Conservation (phyloP, 768 basidiomycete species). For the Lanmaoa pseudosensibilis region DNA sequence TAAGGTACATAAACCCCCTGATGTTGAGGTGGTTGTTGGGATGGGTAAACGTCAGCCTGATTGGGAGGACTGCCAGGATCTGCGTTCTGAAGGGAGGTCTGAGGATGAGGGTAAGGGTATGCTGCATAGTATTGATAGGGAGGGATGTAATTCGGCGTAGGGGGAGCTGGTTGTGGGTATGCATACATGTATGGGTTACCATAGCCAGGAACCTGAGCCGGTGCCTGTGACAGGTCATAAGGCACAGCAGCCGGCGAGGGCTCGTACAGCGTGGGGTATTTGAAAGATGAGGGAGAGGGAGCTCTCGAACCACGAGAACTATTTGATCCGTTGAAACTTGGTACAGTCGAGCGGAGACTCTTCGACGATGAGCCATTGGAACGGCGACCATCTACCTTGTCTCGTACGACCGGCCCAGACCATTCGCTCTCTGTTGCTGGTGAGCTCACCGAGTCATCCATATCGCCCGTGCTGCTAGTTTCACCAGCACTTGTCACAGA, state of each 20-base stretch:
- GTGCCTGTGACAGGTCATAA: conserved; percentile 33
- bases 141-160: conserved; percentile 40
- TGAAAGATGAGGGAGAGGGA: conserved; percentile 70
- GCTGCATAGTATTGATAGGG: conserved; percentile 44
- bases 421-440: conserved; percentile 83
- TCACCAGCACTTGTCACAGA: conserved; percentile 59
- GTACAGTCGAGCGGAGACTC: conserved; percentile 55
- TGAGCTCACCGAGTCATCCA: conserved; percentile 68
- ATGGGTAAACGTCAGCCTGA: conserved; percentile 34
- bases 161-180: conserved; percentile 41
- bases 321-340: conserved; percentile 51
- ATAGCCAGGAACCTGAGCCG: conserved; percentile 32
- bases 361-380: conserved; percentile 61
- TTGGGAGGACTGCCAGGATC: conserved; percentile 31
- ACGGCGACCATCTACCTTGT: conserved; percentile 54
- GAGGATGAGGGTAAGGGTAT: conserved; percentile 54
- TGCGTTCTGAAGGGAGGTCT: conserved; percentile 40
- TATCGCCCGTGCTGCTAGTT: conserved; percentile 61
- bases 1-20: conserved; percentile 33
- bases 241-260: conserved; percentile 37
- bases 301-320: conserved; percentile 74
- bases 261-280: conserved; percentile 73
- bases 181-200: conserved; percentile 38
- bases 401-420: conserved; percentile 58
- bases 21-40: conserved; percentile 34